Evolutionary conservation across 495 filamentous ascomycete genomes (phyloP).

Genomic region (Aspergillus biplanus): DNA sequence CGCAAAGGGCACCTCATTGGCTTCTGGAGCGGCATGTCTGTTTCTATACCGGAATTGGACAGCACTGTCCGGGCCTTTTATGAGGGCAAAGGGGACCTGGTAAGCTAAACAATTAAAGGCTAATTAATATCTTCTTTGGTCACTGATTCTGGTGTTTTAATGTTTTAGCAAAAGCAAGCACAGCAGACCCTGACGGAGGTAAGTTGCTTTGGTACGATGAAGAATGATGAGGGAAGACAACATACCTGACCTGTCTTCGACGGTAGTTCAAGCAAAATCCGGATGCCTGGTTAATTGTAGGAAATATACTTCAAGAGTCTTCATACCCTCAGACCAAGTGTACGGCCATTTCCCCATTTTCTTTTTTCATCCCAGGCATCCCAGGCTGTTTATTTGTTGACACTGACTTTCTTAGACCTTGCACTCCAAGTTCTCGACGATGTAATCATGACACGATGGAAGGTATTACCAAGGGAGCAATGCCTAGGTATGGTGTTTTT

Average conservation of each 20-base stretch:
- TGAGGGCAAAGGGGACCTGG: constrained; percentile 89
- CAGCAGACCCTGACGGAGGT: constrained; percentile 94
- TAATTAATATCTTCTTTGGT: neutral
- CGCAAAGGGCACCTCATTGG: constrained; percentile 38
- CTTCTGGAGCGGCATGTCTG: constrained; percentile 57
- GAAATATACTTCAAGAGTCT: constrained; percentile 89
- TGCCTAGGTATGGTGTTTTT: constrained; percentile 72
- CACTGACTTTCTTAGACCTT: constrained; percentile 62
- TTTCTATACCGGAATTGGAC: constrained; percentile 90
- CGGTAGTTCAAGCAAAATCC: constrained; percentile 95
- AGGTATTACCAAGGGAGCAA: constrained; percentile 92
- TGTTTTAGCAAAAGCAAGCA: constrained; percentile 88
- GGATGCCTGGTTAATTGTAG: constrained; percentile 95
- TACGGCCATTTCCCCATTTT: constrained; percentile 44
- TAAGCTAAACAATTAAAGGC: constrained; percentile 45
- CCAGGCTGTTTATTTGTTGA: constrained; percentile 47
- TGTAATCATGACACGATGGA: constrained; percentile 99
- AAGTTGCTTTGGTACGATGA: constrained; percentile 31
- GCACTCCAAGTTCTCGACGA: constrained; percentile 95
- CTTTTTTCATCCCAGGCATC: too few relatives aligned
- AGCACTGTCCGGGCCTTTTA: constrained; percentile 94
- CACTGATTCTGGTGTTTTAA: constrained; percentile 12
- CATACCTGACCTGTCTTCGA: constrained; percentile 20
- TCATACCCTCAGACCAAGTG: constrained; percentile 96
- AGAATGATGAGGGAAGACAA: neutral